These are phyloP conservation scores for Saccharomyces paradoxus DNA, from an alignment of 805 yeast genomes.

Conservation along the genomic window DNA sequence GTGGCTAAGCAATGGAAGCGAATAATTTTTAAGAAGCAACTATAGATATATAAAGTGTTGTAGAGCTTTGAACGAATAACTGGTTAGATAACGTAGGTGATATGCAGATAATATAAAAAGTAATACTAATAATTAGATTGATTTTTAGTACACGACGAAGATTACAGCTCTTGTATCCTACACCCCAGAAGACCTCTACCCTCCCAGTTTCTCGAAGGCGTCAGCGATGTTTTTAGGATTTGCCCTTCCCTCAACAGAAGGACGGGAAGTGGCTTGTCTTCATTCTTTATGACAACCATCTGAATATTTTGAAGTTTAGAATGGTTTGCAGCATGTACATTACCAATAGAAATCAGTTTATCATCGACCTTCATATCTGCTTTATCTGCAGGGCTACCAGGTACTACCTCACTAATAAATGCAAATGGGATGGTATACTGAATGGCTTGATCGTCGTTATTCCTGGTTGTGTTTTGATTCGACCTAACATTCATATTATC, in stretches of 20 bases:
- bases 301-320: slow-evolving; percentile 40
- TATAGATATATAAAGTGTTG: slow-evolving; percentile 1
- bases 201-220: slow-evolving; percentile 50
- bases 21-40: neutral
- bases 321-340: slow-evolving; percentile 49
- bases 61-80: slow-evolving; percentile 7
- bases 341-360: slow-evolving; percentile 45
- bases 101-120: slow-evolving; percentile 1
- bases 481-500: slow-evolving; percentile 7
- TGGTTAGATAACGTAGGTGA: neutral
- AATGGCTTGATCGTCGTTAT: neutral
- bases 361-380: slow-evolving; percentile 55
- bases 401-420: slow-evolving; percentile 40
- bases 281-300: slow-evolving; percentile 34
- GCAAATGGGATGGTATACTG: slow-evolving; percentile 45
- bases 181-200: slow-evolving; percentile 70
- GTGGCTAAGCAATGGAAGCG: slow-evolving; percentile 48
- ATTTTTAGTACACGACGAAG: neutral
- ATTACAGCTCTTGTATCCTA: slow-evolving; percentile 39
- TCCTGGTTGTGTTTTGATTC: neutral
- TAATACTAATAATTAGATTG: neutral
- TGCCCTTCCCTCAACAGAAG: slow-evolving; percentile 29
- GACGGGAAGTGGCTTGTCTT: slow-evolving; percentile 23
- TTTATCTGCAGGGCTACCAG: slow-evolving; percentile 46
- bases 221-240: slow-evolving; percentile 26